These are phyloP conservation scores for Wickerhamomyces queroliae DNA, from an alignment of 805 yeast genomes.

Conservation along the genomic window DNA sequence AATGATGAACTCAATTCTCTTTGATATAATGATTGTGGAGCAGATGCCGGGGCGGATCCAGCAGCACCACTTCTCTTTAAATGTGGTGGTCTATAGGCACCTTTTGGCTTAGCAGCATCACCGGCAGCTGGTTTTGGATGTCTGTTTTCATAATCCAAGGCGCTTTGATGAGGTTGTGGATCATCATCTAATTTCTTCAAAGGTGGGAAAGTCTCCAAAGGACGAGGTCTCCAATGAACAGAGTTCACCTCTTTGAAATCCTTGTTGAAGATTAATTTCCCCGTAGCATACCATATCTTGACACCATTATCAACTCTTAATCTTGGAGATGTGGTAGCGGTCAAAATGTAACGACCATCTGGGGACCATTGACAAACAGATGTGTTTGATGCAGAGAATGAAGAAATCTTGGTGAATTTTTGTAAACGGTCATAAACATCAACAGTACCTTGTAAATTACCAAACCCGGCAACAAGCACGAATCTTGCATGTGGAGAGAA, in stretches of 20 bases:
- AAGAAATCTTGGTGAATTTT: constrained; percentile 71
- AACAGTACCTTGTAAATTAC: constrained; percentile 94
- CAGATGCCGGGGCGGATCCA: constrained; percentile 17
- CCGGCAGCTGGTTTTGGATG: constrained; percentile 28
- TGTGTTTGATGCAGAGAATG: constrained; percentile 89
- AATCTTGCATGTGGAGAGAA: constrained; percentile 94
- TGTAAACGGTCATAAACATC: constrained; percentile 91
- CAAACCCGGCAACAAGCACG: constrained; percentile 93
- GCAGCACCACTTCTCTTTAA: constrained; percentile 50
- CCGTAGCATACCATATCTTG: constrained; percentile 89
- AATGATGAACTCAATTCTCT: constrained; percentile 37
- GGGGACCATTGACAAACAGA: constrained; percentile 98
- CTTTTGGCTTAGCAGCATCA: constrained; percentile 54
- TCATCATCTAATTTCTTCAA: constrained; percentile 39
- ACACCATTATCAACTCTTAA: constrained; percentile 94
- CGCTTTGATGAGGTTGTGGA: constrained; percentile 68
- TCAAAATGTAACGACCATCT: constrained; percentile 85
- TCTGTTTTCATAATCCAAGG: constrained; percentile 43
- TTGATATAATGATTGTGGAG: constrained; percentile 49
- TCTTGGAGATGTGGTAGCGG: constrained; percentile 97
- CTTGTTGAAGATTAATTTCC: constrained; percentile 69
- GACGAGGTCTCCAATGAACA: constrained; percentile 77
- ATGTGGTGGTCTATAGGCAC: constrained; percentile 97
- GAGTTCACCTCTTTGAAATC: constrained; percentile 78
- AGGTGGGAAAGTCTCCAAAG: constrained; percentile 26